A percentile compares a stretch with the other conserved stretches of the same genome.
Conservation (phyloP, 495 filamentous ascomycete genomes). For the Aspergillus funiculosus region DNA sequence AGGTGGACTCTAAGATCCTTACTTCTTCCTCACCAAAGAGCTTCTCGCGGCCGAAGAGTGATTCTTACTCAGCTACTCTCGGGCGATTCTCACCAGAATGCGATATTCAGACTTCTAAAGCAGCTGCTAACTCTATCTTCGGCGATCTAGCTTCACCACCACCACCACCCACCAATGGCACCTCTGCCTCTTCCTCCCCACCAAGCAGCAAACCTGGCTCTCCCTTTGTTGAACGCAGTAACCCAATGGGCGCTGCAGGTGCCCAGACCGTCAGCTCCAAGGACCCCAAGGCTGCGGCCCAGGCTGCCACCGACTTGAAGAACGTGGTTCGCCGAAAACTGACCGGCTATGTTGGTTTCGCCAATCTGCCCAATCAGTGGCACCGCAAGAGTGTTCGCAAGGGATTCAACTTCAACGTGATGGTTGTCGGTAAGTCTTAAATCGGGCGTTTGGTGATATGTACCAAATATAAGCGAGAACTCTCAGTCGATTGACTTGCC, state of each 20-base stretch:
- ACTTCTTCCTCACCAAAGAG: constrained; percentile 5
- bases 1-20: constrained; percentile 9
- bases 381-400: constrained; percentile 99
- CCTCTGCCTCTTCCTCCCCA: constrained; percentile 32
- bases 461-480: constrained; percentile 25
- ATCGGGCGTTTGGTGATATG: no score
- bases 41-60: constrained; percentile 13
- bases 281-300: constrained; percentile 75
- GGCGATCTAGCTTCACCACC: constrained; percentile 35
- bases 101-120: constrained; percentile 14
- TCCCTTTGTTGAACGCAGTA: constrained; percentile 56
- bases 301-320: constrained; percentile 78
- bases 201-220: constrained; percentile 51
- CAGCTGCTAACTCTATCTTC: constrained; percentile 27
- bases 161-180: constrained; percentile 32
- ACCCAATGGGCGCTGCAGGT: constrained; percentile 53
- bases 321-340: constrained; percentile 98
- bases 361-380: constrained; percentile 99
- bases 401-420: constrained; percentile 99
- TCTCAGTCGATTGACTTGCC: background rate
- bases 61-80: constrained; percentile 12
- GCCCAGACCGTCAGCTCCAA: constrained; percentile 69
- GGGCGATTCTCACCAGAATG: constrained; percentile 14
- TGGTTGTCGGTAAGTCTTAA: constrained; percentile 84
- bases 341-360: constrained; percentile 97